These are phyloP conservation scores for Fusarium albosuccineum DNA, from an alignment of 2,329 filamentous ascomycete species.

Conservation along the genomic window DNA sequence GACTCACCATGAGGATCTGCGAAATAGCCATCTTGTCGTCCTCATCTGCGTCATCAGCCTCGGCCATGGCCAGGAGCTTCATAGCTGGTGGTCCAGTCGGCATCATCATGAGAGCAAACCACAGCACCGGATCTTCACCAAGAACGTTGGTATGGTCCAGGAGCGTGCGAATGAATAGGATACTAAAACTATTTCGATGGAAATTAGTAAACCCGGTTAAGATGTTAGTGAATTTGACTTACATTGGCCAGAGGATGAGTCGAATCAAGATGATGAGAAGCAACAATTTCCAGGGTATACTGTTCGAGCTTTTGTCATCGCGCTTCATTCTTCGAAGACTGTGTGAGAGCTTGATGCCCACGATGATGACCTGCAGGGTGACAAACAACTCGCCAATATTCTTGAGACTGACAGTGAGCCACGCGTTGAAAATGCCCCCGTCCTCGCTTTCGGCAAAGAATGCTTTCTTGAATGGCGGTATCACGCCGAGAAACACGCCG, in stretches of 20 bases:
- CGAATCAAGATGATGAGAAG: conserved; percentile 20
- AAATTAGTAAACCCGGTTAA: neutral
- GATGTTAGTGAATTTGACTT: neutral
- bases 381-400: conserved; percentile 36
- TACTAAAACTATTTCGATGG: conserved; percentile 10
- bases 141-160: conserved; percentile 13
- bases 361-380: conserved; percentile 31
- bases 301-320: conserved; percentile 19
- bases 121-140: conserved; percentile 25
- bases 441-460: conserved; percentile 28
- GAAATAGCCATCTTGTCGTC: conserved; percentile 36
- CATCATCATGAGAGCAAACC: conserved; percentile 36
- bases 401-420: conserved; percentile 34
- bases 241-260: conserved; percentile 31
- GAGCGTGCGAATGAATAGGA: conserved; percentile 29
- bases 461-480: conserved; percentile 27
- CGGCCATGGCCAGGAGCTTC: conserved; percentile 34
- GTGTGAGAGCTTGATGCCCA: conserved; percentile 34
- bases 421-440: conserved; percentile 30
- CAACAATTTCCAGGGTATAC: conserved; percentile 17
- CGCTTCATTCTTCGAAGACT: conserved; percentile 31
- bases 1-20: conserved; percentile 26
- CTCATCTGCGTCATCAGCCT: conserved; percentile 31
- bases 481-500: conserved; percentile 22
- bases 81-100: conserved; percentile 28